These are phyloP conservation scores for Salix brachista DNA, from an alignment of 345 rosid species.

Conservation along the genomic window DNA sequence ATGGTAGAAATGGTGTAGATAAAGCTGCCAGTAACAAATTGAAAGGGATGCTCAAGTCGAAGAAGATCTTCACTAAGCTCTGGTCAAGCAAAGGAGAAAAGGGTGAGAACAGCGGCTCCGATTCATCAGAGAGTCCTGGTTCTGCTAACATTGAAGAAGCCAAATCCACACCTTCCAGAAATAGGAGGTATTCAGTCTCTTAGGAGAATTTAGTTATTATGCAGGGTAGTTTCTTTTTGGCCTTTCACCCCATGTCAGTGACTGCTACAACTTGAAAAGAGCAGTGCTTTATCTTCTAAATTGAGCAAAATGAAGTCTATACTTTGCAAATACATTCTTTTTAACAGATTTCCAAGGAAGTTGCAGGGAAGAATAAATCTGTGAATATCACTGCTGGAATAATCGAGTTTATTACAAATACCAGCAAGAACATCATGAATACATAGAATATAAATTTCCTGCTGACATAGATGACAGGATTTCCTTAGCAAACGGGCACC, in stretches of 20 bases:
- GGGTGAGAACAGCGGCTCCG: conserved; percentile 66
- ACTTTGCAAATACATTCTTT: conserved; percentile 4
- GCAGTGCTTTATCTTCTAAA: conserved; percentile 15
- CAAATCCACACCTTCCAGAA: conserved; percentile 62
- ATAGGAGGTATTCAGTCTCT: conserved; percentile 70
- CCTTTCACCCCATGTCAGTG: conserved; percentile 1
- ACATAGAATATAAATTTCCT: too few species aligned
- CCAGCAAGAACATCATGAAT: too few species aligned
- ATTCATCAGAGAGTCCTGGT: conserved; percentile 69
- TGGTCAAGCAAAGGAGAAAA: conserved; percentile 55
- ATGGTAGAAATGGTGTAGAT: conserved; percentile 30
- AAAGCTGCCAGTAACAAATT: conserved; percentile 47
- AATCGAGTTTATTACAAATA: not conserved
- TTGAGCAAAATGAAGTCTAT: conserved; percentile 24
- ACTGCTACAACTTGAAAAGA: conserved; percentile 14
- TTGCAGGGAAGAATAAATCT: not conserved
- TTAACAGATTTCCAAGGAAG: not conserved
- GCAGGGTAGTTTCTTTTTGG: conserved; percentile 4
- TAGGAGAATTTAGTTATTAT: conserved; percentile 22
- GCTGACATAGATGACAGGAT: too few species aligned
- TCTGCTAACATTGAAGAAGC: conserved; percentile 52
- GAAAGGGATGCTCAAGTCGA: conserved; percentile 70
- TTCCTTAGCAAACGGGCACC: too few species aligned
- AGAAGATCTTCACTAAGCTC: conserved; percentile 51
- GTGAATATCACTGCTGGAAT: not conserved